Percentiles rank a stretch among this genome's conserved stretches.
Evolutionary conservation across 805 yeast species (phyloP).

Genomic region (Schizosaccharomyces cryophilus): DNA sequence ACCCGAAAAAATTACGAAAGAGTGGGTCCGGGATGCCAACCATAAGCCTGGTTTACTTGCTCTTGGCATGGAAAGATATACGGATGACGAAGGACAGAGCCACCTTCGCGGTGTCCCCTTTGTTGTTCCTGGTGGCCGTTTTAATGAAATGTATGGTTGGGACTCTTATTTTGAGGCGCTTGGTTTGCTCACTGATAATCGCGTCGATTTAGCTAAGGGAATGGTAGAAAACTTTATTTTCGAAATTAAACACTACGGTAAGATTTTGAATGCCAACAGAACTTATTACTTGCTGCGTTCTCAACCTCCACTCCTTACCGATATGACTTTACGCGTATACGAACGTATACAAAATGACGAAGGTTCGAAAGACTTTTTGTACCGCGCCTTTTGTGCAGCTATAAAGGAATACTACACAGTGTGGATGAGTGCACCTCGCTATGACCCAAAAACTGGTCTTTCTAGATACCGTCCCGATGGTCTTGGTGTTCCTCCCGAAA

Average conservation of each 20-base stretch:
- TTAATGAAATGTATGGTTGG: constrained; percentile 95
- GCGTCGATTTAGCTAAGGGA: constrained; percentile 51
- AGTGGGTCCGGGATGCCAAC: constrained; percentile 51
- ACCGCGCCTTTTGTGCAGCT: constrained; percentile 47
- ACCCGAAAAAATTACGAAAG: constrained; percentile 53
- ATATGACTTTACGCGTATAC: constrained; percentile 56
- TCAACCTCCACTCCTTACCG: constrained; percentile 91
- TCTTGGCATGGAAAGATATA: constrained; percentile 35
- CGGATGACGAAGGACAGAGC: constrained; percentile 21
- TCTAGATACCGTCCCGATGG: constrained; percentile 84
- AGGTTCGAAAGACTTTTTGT: constrained; percentile 32
- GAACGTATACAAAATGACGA: constrained; percentile 20
- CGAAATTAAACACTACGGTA: constrained; percentile 75
- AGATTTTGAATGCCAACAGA: constrained; percentile 80
- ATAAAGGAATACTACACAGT: constrained; percentile 63
- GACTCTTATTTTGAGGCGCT: constrained; percentile 81
- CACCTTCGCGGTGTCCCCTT: constrained; percentile 53
- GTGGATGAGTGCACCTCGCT: constrained; percentile 56
- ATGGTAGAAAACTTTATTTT: constrained; percentile 82
- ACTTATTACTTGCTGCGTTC: constrained; percentile 75
- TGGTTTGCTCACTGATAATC: constrained; percentile 48
- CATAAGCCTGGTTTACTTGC: constrained; percentile 69
- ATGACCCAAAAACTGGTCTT: constrained; percentile 48
- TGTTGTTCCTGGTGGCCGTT: constrained; percentile 92
- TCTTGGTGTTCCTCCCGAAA: constrained; percentile 86